These are phyloP conservation scores for Pyrus bretschneideri DNA, from an alignment of 306 rosid genomes.

Conservation along the genomic window DNA sequence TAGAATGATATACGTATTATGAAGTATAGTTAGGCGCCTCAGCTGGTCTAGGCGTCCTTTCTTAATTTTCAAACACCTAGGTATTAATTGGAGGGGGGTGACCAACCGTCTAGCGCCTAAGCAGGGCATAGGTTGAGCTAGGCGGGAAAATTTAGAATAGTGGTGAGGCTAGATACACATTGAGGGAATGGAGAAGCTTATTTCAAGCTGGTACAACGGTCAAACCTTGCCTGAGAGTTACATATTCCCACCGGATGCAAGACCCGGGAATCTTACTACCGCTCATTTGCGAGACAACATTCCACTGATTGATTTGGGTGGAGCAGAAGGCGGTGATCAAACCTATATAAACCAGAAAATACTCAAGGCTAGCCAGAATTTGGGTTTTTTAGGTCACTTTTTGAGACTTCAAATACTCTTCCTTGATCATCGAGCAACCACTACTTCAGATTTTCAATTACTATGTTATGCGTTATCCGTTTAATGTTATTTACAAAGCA, in stretches of 20 bases:
- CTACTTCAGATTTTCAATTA: too few species aligned
- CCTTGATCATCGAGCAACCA: not conserved
- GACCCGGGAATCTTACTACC: not conserved
- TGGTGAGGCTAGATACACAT: not conserved
- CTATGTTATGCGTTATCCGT: too few species aligned
- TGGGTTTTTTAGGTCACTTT: conserved; percentile 7
- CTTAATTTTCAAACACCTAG: too few species aligned
- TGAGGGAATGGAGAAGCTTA: conserved; percentile 9
- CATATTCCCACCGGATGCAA: conserved; percentile 10
- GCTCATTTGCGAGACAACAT: not conserved
- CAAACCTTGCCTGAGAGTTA: not conserved
- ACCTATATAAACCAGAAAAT: not conserved
- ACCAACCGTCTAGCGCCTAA: too few species aligned
- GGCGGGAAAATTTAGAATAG: too few species aligned
- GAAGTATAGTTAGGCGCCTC: too few species aligned
- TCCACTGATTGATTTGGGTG: conserved; percentile 4
- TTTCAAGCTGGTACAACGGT: not conserved
- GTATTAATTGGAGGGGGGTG: too few species aligned
- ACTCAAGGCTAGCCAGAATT: conserved; percentile 10
- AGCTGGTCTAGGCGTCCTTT: too few species aligned
- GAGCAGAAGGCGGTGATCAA: not conserved
- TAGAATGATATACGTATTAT: too few species aligned
- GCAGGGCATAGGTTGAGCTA: too few species aligned
- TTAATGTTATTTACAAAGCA: not conserved
- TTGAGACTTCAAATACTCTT: not conserved